Base-by-base conservation (phyloP, 164 flowering plant genomes). In the Warburgia ugandensis region DNA sequence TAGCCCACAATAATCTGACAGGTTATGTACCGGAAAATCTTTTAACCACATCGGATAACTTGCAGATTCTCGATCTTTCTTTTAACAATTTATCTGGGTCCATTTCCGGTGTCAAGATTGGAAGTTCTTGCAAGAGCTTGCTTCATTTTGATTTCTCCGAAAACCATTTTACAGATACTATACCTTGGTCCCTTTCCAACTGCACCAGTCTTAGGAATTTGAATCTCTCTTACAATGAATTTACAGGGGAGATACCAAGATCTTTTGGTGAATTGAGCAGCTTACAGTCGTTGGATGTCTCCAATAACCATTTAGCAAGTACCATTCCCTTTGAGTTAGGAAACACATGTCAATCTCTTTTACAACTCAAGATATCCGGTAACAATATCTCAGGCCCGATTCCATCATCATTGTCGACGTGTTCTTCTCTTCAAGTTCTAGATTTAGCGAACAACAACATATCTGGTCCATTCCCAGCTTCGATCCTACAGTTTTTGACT, bases 61-160 rank as follows among this genome's bases (percentile, higher is more conserved):
- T 86, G 29, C 74, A 76, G 63, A 51, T 54, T 36, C 81, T 90
- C 22, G 97, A 90, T 52, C 75, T 90, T 11, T 89, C 97, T 47
- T 69, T 25, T 19, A 89, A 89, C 72, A 81, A 85, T 59, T 50
- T 89, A 0, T 73, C 86, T 0, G 97, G 94, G 1, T 48, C 84
- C 0, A 63, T 83, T 48, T 67, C 86, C 0, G 59, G 65, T 37
- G 29, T 77, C 46, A 62, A 30, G 16, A 43, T 76, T 16, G 73
- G 56, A 6, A 61, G 26, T 22, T 66, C 73, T 29, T 86, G 92
- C 70, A 55, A 50, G 39, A 64, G 79, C 47, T 61, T 90, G 68
- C 26, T 58, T 50, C 70, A 72, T 44, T 59, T 89, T 25, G 90
- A 80, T 66, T 52, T 86, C 38, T 79, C 95, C 1, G 65, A 49